Conservation (phyloP, 1,139 yeast species). For the Pichia sp. region DNA sequence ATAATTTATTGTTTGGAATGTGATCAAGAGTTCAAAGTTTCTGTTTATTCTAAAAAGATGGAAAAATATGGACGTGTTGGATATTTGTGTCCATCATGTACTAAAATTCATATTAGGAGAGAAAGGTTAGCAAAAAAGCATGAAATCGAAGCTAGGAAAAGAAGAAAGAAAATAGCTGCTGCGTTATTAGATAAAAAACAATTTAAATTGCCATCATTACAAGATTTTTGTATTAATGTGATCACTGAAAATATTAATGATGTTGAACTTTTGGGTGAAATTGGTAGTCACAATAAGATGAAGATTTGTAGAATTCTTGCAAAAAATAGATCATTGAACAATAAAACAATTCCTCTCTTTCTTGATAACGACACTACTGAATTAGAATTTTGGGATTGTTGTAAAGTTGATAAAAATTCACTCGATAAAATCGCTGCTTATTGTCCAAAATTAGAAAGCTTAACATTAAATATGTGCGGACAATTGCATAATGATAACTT, state of each 20-base stretch:
- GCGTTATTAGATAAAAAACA: slow-evolving; percentile 71
- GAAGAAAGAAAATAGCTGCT: slow-evolving; percentile 72
- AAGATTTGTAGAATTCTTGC: slow-evolving; percentile 71
- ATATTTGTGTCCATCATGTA: slow-evolving; percentile 63
- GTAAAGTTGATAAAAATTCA: slow-evolving; percentile 62
- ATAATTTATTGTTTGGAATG: slow-evolving; percentile 51
- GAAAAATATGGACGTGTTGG: slow-evolving; percentile 43
- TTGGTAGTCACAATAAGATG: slow-evolving; percentile 58
- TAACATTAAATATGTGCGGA: slow-evolving; percentile 88
- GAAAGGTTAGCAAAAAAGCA: slow-evolving; percentile 44
- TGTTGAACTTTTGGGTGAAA: slow-evolving; percentile 73
- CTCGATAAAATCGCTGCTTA: slow-evolving; percentile 65
- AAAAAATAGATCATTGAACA: slow-evolving; percentile 70
- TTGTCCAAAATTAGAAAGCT: slow-evolving; percentile 64
- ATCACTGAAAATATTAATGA: slow-evolving; percentile 71
- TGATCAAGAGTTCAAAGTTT: slow-evolving; percentile 46
- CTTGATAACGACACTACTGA: slow-evolving; percentile 50
- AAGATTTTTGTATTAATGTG: slow-evolving; percentile 68
- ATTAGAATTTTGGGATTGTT: slow-evolving; percentile 88
- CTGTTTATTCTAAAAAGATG: slow-evolving; percentile 57
- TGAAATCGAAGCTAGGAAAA: slow-evolving; percentile 60
- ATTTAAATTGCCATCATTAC: slow-evolving; percentile 61
- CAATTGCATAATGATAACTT: slow-evolving; percentile 76
- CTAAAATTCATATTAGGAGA: slow-evolving; percentile 37
- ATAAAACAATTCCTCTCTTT: slow-evolving; percentile 66